These are phyloP conservation scores for Podila verticillata DNA, from an alignment of 192 early-diverging fungal genomes.

Conservation along the genomic window DNA sequence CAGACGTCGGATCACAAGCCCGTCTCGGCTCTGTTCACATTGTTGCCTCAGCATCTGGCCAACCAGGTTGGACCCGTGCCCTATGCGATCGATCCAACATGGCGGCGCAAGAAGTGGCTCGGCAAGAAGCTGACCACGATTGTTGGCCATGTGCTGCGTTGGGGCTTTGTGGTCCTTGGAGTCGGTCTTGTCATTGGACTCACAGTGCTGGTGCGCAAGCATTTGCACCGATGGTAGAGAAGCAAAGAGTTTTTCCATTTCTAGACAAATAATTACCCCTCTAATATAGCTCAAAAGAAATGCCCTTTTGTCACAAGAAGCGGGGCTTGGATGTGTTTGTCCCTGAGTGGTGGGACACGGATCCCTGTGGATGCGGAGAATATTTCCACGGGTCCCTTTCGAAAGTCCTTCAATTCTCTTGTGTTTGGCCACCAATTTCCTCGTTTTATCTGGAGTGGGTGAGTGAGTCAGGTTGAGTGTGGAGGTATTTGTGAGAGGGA, in stretches of 20 bases:
- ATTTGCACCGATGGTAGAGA: conserved; percentile 33
- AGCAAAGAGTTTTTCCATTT: not conserved
- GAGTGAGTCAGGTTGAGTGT: no score
- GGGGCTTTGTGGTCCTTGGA: conserved; percentile 37
- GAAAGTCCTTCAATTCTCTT: no score
- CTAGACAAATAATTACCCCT: not conserved
- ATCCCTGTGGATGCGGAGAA: no score
- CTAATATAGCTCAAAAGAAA: not conserved
- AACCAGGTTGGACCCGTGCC: conserved; percentile 11
- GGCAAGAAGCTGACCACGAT: conserved; percentile 46
- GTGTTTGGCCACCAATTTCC: no score
- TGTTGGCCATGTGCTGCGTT: conserved; percentile 38
- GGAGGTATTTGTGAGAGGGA: not conserved
- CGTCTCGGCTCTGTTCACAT: conserved; percentile 49
- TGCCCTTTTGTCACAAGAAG: no score
- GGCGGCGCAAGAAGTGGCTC: conserved; percentile 32
- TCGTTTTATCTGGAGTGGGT: no score
- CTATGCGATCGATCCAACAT: conserved; percentile 34
- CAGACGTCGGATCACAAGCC: conserved; percentile 55
- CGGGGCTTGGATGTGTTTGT: no score
- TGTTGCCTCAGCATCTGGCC: conserved; percentile 34
- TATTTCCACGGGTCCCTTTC: no score
- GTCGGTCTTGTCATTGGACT: conserved; percentile 12
- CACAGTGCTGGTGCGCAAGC: conserved; percentile 16
- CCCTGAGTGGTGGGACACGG: no score